Evolutionary conservation across 805 yeast genomes (phyloP), one percentile per base, ranked within the genome.

Genomic region (Sugiyamaella valdiviana): DNA sequence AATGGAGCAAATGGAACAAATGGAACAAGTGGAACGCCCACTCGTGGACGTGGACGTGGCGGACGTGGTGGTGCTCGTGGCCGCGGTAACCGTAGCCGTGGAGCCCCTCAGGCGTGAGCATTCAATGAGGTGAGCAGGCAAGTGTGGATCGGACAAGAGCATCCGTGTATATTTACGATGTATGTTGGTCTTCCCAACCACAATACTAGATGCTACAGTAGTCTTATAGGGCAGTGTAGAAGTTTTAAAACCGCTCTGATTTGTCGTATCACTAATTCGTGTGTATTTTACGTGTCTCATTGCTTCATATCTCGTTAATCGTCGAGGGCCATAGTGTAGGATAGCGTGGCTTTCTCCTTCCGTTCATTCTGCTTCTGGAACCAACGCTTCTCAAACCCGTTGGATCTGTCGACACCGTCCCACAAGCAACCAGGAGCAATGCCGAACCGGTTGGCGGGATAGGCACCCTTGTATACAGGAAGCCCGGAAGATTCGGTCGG

Each of bases 351-450:
- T 39, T 46, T 48, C 16, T 57, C 58, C 37, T 49, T 51, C 21
- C 26, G 47, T 35, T 55, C 57, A 29, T 54, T 49, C 23, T 60
- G 63, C 39, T 52, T 53, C 21, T 52, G 71, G 54, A 85, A 72
- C 72, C 85, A 75, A 47, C 74, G 69, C 43, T 67, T 70, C 61
- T 90, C 98, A 65, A 85, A 90, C 2, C 96, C 96, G 61, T 83
- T 90, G 0, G 95, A 80, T 51, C 98, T 69, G 65, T 87, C 90
- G 1, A 90, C 81, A 0, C 97, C 97, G 64, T 86, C 95, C 98
- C 98, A 90, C 49, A 86, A 71, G 55, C 72, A 70, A 0, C 97
- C 96, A 0, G 96, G 95, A 3, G 68, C 66, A 12, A 90, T 80
- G 2, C 75, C 75, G 64, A 86, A 90, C 49, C 98, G 68, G 61